Conservation (phyloP, 164 flowering plant genomes). For the Magnolia sinica region DNA sequence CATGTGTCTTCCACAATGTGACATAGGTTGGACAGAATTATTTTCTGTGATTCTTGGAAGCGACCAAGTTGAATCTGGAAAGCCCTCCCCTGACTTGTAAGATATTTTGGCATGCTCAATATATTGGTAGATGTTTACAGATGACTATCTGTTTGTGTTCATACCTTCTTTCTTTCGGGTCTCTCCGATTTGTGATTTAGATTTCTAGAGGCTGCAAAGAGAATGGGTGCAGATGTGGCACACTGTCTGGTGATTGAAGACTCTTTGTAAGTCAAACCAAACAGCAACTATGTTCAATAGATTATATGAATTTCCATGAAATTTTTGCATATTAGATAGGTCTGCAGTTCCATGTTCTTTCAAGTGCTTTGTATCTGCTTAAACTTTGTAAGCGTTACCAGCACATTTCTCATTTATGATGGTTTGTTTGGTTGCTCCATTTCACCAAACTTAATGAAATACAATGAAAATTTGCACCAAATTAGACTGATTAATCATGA, state of each 20-base stretch:
- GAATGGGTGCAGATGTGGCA: constrained; percentile 48
- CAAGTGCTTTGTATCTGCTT: no score
- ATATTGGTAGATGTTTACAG: no score
- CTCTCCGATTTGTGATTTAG: constrained; percentile 24
- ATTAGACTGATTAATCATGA: no score
- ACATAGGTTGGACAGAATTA: constrained; percentile 63
- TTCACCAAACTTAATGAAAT: no score
- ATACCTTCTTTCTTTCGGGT: neutral
- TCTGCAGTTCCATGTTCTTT: no score
- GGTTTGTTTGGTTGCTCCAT: no score
- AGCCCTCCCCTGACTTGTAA: constrained; percentile 79
- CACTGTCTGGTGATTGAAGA: constrained; percentile 73
- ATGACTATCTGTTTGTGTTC: neutral
- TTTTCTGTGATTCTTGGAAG: constrained; percentile 64
- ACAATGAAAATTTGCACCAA: no score
- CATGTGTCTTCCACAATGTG: neutral
- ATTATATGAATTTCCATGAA: no score
- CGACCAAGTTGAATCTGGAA: constrained; percentile 61
- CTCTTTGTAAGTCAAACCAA: constrained; percentile 49
- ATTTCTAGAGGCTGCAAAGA: constrained; percentile 71
- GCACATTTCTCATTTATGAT: no score
- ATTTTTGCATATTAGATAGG: no score
- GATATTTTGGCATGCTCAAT: constrained; percentile 8
- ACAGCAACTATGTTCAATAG: neutral
- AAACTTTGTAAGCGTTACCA: no score